A percentile compares a stretch with the other conserved stretches of the same genome.
These are phyloP conservation scores for Pleurostoma richardsiae DNA, from an alignment of 2,329 filamentous ascomycete genomes.

Conservation along the genomic window DNA sequence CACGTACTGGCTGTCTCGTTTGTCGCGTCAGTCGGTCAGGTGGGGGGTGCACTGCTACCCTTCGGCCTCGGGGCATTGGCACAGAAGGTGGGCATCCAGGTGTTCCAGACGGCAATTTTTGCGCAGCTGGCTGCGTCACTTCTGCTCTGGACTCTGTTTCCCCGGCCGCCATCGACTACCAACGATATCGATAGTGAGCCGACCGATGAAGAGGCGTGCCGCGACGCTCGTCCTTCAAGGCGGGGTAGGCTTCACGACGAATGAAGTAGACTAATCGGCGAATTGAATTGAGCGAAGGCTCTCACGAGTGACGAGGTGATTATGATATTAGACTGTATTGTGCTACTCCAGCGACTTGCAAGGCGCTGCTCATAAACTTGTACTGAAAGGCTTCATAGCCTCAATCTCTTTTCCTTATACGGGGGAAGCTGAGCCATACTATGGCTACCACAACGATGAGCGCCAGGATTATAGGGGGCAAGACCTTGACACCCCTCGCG, in stretches of 20 bases:
- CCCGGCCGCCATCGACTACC: not conserved
- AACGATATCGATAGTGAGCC: not conserved
- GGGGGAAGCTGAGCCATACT: slow-evolving; percentile 40
- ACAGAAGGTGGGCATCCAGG: slow-evolving; percentile 27
- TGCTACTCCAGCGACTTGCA: too few species aligned
- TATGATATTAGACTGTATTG: too few species aligned
- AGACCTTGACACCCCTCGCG: slow-evolving; percentile 44
- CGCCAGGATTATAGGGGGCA: slow-evolving; percentile 52
- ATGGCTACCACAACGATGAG: slow-evolving; percentile 36
- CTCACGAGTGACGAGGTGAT: too few species aligned
- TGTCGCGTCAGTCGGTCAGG: slow-evolving; percentile 34
- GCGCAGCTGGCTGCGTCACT: slow-evolving; percentile 12
- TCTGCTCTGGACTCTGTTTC: slow-evolving; percentile 10
- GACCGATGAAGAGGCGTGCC: too few species aligned
- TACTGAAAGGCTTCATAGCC: slow-evolving; percentile 17
- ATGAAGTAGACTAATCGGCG: too few species aligned
- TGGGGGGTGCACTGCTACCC: slow-evolving; percentile 35
- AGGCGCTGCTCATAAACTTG: too few species aligned
- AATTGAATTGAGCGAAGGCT: too few species aligned
- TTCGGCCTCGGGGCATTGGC: slow-evolving; percentile 35
- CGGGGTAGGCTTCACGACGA: too few species aligned
- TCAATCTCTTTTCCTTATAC: slow-evolving; percentile 28
- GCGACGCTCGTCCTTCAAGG: too few species aligned
- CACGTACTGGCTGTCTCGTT: slow-evolving; percentile 37
- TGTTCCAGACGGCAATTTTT: slow-evolving; percentile 25